These are phyloP conservation scores for Neofusicoccum umdonicola DNA, from an alignment of 2,329 filamentous ascomycete species.

Conservation along the genomic window DNA sequence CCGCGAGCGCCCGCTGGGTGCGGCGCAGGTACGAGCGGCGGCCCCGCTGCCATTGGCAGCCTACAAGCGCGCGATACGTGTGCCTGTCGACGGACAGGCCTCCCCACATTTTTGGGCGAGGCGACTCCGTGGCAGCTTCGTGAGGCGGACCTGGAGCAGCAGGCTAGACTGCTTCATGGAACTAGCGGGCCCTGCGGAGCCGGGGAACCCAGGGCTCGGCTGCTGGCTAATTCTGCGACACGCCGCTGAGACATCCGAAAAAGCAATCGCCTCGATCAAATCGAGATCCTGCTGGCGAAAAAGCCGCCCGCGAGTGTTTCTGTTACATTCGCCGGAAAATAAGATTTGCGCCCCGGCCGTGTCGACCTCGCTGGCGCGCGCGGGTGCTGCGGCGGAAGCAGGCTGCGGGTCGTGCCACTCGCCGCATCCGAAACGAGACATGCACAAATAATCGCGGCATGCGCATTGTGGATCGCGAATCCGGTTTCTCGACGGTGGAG, in stretches of 20 bases:
- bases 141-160: slow-evolving; percentile 5
- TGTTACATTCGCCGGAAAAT: neutral
- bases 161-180: neutral
- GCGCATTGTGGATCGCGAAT: slow-evolving; percentile 3
- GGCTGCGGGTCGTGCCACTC: neutral
- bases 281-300: neutral
- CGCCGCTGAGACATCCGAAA: slow-evolving; percentile 11
- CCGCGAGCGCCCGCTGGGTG: neutral
- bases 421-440: slow-evolving; percentile 3
- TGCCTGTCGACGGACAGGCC: neutral
- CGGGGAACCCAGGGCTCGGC: slow-evolving; percentile 9
- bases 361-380: neutral
- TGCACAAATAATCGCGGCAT: neutral
- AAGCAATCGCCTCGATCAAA: slow-evolving; percentile 7
- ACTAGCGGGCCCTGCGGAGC: slow-evolving; percentile 2
- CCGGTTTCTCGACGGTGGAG: neutral
- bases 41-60: slow-evolving; percentile 8
- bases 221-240: slow-evolving; percentile 9
- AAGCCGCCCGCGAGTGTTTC: neutral
- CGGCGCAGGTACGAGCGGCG: slow-evolving; percentile 6
- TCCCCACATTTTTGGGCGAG: slow-evolving; percentile 11
- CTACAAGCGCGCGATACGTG: slow-evolving; percentile 1
- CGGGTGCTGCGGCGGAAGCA: neutral
- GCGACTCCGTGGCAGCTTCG: neutral
- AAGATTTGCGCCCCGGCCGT: neutral